Evolutionary conservation across 2,329 filamentous ascomycete genomes (phyloP), one percentile per base, ranked within the genome.

Genomic region (Sporothrix euskadiensis): DNA sequence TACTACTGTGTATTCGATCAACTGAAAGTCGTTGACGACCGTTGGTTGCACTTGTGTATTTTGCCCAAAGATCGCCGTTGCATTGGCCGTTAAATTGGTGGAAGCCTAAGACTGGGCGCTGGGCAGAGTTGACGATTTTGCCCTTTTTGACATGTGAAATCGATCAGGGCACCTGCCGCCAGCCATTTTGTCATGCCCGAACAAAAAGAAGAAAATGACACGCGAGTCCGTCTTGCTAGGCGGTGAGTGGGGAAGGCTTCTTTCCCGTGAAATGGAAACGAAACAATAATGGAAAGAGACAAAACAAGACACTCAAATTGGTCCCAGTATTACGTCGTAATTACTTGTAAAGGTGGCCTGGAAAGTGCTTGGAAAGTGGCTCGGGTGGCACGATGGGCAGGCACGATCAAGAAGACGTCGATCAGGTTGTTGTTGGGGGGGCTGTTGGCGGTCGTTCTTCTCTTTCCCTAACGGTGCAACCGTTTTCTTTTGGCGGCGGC

Each of bases 141-240:
- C 47, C 32, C n/a, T 52, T 49, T 65, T 71, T 71, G 57, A 65
- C 69, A 71, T 71, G 69, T 71, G 69, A 71, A 71, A 71, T 22
- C 54, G 65, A 71, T 16, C 54, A 59, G 70, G 44, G 26, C 44
- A 49, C 22, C 30, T 26, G 52, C 14, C 56, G 22, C 8, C 22
- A 3, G 35, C 10, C 49, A 8, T 35, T 32, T 32, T 59, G 56
- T 59, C 30, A 5, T 14, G 19, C 30, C 56, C 16, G 26, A 59
- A 35, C 4, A 47, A 47, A 19, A 12, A 16, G 9, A n/a, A 19
- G 16, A 30, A 30, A 9, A 52, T 52, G 16, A 8, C 54, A 57
- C 16, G 7, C 22, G 5, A 14, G 49, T 26, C n/a, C 22, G 35
- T 65, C 61, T 9, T 65, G 35, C 61, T 9, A 63, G 39, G 59